phyloP scores from a whole-genome alignment of 345 rosid genomes.

The Orychophragmus violaceus region DNA sequence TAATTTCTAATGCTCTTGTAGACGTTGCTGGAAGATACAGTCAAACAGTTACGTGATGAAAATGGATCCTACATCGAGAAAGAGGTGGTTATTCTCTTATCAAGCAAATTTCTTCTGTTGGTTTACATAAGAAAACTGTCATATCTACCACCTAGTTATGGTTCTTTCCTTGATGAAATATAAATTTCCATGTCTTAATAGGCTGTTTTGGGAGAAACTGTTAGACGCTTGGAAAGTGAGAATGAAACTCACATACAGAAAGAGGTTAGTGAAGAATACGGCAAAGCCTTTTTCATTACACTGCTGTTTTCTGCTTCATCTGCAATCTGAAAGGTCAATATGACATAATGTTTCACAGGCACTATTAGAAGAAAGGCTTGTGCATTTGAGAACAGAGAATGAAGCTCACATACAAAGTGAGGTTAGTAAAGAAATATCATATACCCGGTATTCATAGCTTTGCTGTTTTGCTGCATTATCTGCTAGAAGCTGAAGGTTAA shows the following conservation, averaged over 20 bases:
- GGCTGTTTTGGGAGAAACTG: conserved; percentile 47
- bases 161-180: background rate
- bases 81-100: conserved; percentile 36
- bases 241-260: conserved; percentile 40
- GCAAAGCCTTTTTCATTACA: background rate
- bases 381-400: conserved; percentile 18
- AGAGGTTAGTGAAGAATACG: conserved; percentile 36
- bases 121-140: background rate
- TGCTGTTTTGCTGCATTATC: background rate
- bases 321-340: background rate
- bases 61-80: conserved; percentile 41
- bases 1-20: conserved; percentile 27
- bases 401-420: conserved; percentile 20
- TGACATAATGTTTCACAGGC: conserved; percentile 13
- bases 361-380: conserved; percentile 21
- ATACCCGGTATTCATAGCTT: background rate
- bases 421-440: conserved; percentile 7
- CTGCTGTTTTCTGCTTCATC: background rate
- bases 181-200: conserved; percentile 18
- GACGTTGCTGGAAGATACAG: conserved; percentile 45
- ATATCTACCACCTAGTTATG: background rate
- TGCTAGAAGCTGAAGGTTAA: background rate
- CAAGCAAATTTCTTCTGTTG: background rate
- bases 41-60: conserved; percentile 40
- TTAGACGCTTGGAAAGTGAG: conserved; percentile 40